These are phyloP conservation scores for Neurospora sp. DNA, from an alignment of 495 filamentous ascomycete genomes.

Conservation along the genomic window DNA sequence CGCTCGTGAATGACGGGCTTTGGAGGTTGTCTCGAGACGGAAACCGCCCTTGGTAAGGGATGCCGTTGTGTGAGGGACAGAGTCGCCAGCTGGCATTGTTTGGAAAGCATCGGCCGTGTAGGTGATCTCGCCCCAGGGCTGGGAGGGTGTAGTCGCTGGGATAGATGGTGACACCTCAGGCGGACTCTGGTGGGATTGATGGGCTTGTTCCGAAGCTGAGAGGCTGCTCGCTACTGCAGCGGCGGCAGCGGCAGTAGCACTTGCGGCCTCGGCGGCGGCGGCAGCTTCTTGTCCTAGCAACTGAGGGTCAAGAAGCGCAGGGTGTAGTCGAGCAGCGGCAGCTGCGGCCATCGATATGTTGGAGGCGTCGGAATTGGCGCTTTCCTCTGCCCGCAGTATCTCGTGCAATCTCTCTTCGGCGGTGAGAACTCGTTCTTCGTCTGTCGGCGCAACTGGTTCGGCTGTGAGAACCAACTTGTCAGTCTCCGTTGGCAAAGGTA, in stretches of 20 bases:
- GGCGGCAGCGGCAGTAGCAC: constrained; percentile 9
- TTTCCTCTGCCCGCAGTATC: constrained; percentile 17
- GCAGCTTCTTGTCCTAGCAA: constrained; percentile 28
- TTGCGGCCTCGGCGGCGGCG: constrained; percentile 18
- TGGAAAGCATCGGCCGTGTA: constrained; percentile 28
- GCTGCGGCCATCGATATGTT: constrained; percentile 38
- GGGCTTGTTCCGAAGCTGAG: constrained; percentile 6
- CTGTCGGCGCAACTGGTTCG: constrained; percentile 1
- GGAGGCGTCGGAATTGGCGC: constrained; percentile 18
- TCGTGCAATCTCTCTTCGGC: constrained; percentile 30
- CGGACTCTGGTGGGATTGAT: background rate
- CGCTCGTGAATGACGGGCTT: constrained; percentile 42
- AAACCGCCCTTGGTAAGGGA: constrained; percentile 30
- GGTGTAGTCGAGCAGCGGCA: constrained; percentile 37
- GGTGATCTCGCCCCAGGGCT: constrained; percentile 36
- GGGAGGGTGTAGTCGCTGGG: constrained; percentile 10
- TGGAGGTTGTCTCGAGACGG: constrained; percentile 29
- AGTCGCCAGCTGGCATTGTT: constrained; percentile 4
- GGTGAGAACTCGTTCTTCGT: constrained; percentile 15
- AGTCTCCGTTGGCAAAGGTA: background rate
- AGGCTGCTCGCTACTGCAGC: constrained; percentile 10
- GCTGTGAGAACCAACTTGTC: background rate
- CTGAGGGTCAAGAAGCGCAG: constrained; percentile 40
- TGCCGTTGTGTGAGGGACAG: constrained; percentile 8
- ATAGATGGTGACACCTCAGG: constrained; percentile 5